Conservation (phyloP, 23 red algal species). For the Gracilaria domingensis region DNA sequence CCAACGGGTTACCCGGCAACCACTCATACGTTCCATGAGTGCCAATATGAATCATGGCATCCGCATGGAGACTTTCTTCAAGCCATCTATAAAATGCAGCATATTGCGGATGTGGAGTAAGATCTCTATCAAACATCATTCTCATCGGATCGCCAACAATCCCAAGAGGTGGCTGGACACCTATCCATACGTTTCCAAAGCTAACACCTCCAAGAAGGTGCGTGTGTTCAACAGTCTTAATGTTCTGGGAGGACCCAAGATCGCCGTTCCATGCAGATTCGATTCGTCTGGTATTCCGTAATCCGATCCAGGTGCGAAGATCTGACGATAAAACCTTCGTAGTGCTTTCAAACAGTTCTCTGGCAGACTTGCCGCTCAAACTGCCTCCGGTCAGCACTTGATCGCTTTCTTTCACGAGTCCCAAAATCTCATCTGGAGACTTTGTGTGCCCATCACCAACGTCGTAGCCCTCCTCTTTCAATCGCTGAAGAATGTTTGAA, state of each 20-base stretch:
- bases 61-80: constrained; percentile 36
- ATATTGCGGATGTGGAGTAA: constrained; percentile 75
- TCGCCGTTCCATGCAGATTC: constrained; percentile 59
- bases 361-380: constrained; percentile 9
- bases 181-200: constrained; percentile 80
- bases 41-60: constrained; percentile 76
- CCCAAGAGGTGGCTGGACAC: constrained; percentile 77
- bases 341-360: constrained; percentile 6
- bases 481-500: constrained; percentile 21
- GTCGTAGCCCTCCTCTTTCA: constrained; percentile 65
- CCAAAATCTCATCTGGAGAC: constrained; percentile 56
- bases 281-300: constrained; percentile 49
- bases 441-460: constrained; percentile 53
- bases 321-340: constrained; percentile 50
- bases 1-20: constrained; percentile 72
- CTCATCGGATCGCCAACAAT: constrained; percentile 80
- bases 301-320: constrained; percentile 57
- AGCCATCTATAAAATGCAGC: constrained; percentile 78
- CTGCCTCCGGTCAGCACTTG: constrained; percentile 48
- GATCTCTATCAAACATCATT: constrained; percentile 82
- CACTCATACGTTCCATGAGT: constrained; percentile 81
- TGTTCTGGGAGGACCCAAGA: constrained; percentile 50
- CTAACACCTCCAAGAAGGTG: constrained; percentile 66
- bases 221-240: constrained; percentile 43
- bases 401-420: constrained; percentile 44